Percentiles rank a stretch among this genome's conserved stretches.
phyloP scores from a whole-genome alignment of 768 basidiomycete species.

The Hygrophorus russula region DNA sequence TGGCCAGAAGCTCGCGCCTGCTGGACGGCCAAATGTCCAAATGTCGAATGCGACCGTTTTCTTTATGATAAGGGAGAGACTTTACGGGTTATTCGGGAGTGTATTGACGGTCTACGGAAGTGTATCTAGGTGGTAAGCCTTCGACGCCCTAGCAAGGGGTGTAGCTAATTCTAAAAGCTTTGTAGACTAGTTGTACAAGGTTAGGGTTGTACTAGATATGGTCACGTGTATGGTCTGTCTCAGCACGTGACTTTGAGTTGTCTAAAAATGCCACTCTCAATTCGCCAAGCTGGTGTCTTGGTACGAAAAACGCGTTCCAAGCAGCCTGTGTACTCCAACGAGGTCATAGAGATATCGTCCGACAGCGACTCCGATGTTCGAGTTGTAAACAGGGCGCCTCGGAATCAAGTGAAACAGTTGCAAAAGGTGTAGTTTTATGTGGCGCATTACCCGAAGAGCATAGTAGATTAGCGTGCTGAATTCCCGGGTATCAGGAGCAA shows the following conservation, averaged over 20 bases:
- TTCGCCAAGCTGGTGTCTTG: background rate
- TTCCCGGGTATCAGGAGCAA: background rate
- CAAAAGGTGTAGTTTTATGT: background rate
- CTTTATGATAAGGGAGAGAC: conserved; percentile 49
- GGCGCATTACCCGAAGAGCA: background rate
- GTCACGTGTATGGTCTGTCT: too few relatives aligned
- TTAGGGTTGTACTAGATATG: too few relatives aligned
- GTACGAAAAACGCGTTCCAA: background rate
- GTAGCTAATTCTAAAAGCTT: too few relatives aligned
- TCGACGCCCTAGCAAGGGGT: background rate
- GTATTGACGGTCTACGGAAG: conserved; percentile 37
- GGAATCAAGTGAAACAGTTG: background rate
- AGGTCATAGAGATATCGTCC: conserved; percentile 23
- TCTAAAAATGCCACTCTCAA: too few relatives aligned
- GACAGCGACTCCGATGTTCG: conserved; percentile 12
- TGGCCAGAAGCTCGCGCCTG: conserved; percentile 53
- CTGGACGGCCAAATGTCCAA: conserved; percentile 46
- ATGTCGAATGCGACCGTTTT: conserved; percentile 29
- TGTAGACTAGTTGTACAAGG: too few relatives aligned
- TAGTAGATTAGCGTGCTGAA: background rate
- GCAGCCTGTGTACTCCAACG: conserved; percentile 4
- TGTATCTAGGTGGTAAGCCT: conserved; percentile 13
- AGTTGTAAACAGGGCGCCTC: background rate
- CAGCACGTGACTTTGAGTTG: too few relatives aligned
- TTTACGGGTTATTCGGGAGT: conserved; percentile 39